These are phyloP conservation scores for Cerioporus squamosus DNA, from an alignment of 1,284 basidiomycete genomes.

Conservation along the genomic window DNA sequence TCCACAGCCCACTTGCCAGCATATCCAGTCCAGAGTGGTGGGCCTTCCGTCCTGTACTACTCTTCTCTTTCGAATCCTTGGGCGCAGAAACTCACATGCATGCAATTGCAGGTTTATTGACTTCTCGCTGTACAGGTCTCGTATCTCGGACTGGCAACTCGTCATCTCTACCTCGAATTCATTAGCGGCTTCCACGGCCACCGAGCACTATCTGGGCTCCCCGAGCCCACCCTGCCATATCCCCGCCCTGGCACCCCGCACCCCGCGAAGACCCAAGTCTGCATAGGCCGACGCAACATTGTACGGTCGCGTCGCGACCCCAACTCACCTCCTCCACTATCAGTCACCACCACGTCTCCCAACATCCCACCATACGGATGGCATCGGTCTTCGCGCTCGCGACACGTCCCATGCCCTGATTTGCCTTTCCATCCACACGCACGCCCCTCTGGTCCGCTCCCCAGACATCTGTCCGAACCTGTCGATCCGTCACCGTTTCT, in stretches of 20 bases:
- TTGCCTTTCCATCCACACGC: not conserved
- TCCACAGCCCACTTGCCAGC: no score
- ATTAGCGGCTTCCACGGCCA: no score
- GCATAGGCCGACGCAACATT: not conserved
- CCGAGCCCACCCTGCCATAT: not conserved
- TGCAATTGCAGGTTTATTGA: not conserved
- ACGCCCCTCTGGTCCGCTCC: not conserved
- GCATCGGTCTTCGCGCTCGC: constrained; percentile 9
- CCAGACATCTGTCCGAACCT: not conserved
- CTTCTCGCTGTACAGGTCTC: no score
- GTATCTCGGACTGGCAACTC: not conserved
- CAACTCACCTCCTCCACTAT: not conserved
- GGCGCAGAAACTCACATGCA: not conserved
- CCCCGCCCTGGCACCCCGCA: not conserved
- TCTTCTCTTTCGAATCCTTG: not conserved
- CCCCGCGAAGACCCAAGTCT: not conserved
- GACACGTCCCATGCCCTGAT: constrained; percentile 11
- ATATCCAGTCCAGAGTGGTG: no score
- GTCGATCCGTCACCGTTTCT: constrained; percentile 5
- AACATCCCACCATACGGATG: constrained; percentile 2
- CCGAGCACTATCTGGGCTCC: no score
- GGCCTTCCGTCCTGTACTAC: not conserved
- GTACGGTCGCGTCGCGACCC: not conserved
- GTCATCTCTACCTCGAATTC: not conserved
- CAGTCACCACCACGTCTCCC: not conserved